Percentiles rank a stretch among this genome's conserved stretches.
phyloP scores from a whole-genome alignment of 2,329 filamentous ascomycete genomes.

The Penicillium brevicompactum region DNA sequence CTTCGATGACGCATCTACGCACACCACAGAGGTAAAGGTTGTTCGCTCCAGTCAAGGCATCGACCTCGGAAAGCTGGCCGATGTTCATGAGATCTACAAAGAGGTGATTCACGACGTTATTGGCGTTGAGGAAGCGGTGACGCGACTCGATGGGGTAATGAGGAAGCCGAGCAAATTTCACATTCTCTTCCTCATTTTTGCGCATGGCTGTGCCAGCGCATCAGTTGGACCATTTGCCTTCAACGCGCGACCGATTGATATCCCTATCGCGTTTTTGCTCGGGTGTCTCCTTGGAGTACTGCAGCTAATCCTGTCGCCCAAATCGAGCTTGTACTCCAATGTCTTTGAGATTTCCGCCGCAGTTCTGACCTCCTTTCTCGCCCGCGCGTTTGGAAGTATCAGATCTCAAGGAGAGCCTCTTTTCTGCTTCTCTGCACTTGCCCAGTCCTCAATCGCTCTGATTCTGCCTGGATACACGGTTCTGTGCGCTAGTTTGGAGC shows the following conservation, averaged over 20 bases:
- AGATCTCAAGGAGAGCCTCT: constrained; percentile 40
- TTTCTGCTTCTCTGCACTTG: constrained; percentile 72
- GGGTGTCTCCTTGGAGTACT: constrained; percentile 73
- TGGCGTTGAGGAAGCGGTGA: constrained; percentile 48
- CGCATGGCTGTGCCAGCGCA: constrained; percentile 76
- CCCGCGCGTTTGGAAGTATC: constrained; percentile 70
- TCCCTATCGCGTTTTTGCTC: constrained; percentile 75
- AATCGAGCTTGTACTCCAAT: constrained; percentile 67
- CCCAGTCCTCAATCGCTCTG: constrained; percentile 73
- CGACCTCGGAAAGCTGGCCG: constrained; percentile 46
- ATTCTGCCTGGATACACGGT: constrained; percentile 71
- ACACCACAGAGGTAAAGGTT: constrained; percentile 51
- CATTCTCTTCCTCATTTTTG: constrained; percentile 57
- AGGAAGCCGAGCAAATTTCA: constrained; percentile 58
- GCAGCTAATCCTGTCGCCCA: constrained; percentile 73
- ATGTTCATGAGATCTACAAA: constrained; percentile 52
- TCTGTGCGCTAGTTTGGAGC: constrained; percentile 63
- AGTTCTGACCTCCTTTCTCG: constrained; percentile 68
- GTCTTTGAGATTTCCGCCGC: constrained; percentile 67
- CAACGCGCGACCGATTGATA: constrained; percentile 72
- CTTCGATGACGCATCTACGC: constrained; percentile 62
- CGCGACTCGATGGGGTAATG: constrained; percentile 56
- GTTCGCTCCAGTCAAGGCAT: constrained; percentile 46
- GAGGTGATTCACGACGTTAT: constrained; percentile 51
- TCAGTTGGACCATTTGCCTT: constrained; percentile 81